phyloP scores from a whole-genome alignment of 139 green algal species.

The Monoraphidium neglectum region DNA sequence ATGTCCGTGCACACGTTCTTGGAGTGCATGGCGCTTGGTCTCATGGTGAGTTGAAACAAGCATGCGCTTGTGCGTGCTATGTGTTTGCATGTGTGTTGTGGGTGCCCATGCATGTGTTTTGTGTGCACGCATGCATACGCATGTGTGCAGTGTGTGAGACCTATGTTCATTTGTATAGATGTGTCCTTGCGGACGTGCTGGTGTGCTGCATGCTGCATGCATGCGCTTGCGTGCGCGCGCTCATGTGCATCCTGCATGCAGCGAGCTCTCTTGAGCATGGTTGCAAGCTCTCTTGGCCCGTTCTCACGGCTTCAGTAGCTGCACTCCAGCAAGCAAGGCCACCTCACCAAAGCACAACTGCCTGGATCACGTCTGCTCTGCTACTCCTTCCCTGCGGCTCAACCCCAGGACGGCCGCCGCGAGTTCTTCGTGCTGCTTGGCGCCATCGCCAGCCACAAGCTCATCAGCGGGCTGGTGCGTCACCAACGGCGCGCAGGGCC shows the following conservation, averaged over 20 bases:
- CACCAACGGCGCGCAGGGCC: too few species aligned
- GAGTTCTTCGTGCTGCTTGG: slow-evolving; percentile 36
- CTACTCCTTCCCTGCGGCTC: not conserved
- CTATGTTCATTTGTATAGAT: too few species aligned
- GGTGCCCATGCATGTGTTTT: too few species aligned
- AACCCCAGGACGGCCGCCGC: slow-evolving; percentile 17
- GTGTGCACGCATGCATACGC: too few species aligned
- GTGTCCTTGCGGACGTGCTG: too few species aligned
- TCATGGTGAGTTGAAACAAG: slow-evolving; percentile 25
- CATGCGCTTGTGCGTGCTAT: slow-evolving; percentile 10
- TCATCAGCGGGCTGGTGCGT: slow-evolving; percentile 34
- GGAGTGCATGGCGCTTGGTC: slow-evolving; percentile 50
- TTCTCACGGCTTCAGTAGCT: not conserved
- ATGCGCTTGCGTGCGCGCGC: too few species aligned
- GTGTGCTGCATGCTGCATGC: too few species aligned
- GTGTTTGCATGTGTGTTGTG: too few species aligned
- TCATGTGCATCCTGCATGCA: too few species aligned
- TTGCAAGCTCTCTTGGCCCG: too few species aligned
- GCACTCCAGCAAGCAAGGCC: not conserved
- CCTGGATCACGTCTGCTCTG: not conserved
- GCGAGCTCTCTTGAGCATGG: not conserved
- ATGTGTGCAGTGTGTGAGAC: too few species aligned
- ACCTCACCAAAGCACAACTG: too few species aligned
- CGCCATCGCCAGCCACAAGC: slow-evolving; percentile 53
- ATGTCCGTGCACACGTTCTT: slow-evolving; percentile 51